Evolutionary conservation across 148 eudicot genomes (phyloP).

Genomic region (Oxyria digyna): DNA sequence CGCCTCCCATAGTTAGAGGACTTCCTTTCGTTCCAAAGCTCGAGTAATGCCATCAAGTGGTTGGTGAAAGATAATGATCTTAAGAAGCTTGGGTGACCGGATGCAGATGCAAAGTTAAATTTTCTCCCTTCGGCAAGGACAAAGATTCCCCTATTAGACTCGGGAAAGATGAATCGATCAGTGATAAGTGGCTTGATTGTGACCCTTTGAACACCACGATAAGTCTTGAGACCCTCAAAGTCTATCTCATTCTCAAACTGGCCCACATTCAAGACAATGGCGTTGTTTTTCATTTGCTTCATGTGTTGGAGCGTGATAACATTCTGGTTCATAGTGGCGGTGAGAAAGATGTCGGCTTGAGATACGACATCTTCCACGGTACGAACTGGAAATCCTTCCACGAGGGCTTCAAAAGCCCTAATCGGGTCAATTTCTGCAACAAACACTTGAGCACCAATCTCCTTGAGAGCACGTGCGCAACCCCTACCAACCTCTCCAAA

Average conservation of each 20-base stretch:
- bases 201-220: slow-evolving; percentile 69
- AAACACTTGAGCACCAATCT: slow-evolving; percentile 72
- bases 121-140: slow-evolving; percentile 86
- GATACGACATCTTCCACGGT: slow-evolving; percentile 66
- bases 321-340: slow-evolving; percentile 94
- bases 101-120: slow-evolving; percentile 93
- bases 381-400: slow-evolving; percentile 73
- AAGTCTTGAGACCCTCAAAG: slow-evolving; percentile 73
- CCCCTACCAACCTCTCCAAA: slow-evolving; percentile 98
- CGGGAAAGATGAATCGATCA: slow-evolving; percentile 77
- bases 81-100: slow-evolving; percentile 92
- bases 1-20: slow-evolving; percentile 73
- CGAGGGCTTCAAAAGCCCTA: slow-evolving; percentile 80
- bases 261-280: slow-evolving; percentile 92
- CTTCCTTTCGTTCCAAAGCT: slow-evolving; percentile 77
- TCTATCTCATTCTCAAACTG: slow-evolving; percentile 96
- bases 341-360: slow-evolving; percentile 70
- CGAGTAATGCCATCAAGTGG: slow-evolving; percentile 90
- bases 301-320: slow-evolving; percentile 82
- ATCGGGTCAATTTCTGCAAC: slow-evolving; percentile 88
- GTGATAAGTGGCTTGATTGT: slow-evolving; percentile 78
- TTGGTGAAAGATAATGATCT: slow-evolving; percentile 96
- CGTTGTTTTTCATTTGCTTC: slow-evolving; percentile 96
- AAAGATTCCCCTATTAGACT: slow-evolving; percentile 56
- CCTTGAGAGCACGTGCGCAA: slow-evolving; percentile 70